Percentiles rank a stretch among this genome's conserved stretches.
Evolutionary conservation across 805 yeast genomes (phyloP).

Genomic region (Metschnikowia bowlesiae): DNA sequence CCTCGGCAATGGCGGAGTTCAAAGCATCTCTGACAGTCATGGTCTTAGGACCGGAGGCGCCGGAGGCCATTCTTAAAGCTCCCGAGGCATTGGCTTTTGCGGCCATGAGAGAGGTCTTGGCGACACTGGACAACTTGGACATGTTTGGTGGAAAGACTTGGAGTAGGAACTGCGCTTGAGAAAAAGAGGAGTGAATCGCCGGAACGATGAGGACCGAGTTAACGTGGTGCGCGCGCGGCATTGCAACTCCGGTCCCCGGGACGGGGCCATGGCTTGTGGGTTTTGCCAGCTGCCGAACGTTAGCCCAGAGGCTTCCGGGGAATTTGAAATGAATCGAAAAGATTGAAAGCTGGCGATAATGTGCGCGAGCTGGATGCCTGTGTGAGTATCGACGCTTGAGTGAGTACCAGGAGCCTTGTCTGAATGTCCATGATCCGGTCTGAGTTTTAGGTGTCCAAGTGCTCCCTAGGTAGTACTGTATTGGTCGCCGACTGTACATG

Average conservation of each 20-base stretch:
- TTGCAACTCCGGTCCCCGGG: conserved; percentile 13
- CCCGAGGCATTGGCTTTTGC: conserved; percentile 23
- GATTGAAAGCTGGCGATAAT: no score
- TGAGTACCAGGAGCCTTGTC: no score
- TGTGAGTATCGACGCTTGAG: no score
- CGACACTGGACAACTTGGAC: conserved; percentile 33
- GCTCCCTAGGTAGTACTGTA: no score
- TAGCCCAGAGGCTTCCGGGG: no score
- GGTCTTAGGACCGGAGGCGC: conserved; percentile 48
- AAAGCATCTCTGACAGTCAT: conserved; percentile 97
- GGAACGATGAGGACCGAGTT: conserved; percentile 22
- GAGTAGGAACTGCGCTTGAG: conserved; percentile 4
- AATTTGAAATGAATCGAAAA: no score
- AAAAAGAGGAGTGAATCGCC: conserved; percentile 7
- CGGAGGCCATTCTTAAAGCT: conserved; percentile 40
- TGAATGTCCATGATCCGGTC: no score
- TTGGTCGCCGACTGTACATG: no score
- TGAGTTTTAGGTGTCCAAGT: no score
- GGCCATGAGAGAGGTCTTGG: conserved; percentile 41
- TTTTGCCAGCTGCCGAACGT: background rate
- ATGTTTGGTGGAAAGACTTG: conserved; percentile 9
- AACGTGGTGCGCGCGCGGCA: conserved; percentile 15
- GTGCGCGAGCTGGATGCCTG: no score
- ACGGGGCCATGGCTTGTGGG: no score
- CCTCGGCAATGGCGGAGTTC: conserved; percentile 94